Evolutionary conservation across 1,139 yeast genomes (phyloP).

Genomic region (Nadsonia commutata): DNA sequence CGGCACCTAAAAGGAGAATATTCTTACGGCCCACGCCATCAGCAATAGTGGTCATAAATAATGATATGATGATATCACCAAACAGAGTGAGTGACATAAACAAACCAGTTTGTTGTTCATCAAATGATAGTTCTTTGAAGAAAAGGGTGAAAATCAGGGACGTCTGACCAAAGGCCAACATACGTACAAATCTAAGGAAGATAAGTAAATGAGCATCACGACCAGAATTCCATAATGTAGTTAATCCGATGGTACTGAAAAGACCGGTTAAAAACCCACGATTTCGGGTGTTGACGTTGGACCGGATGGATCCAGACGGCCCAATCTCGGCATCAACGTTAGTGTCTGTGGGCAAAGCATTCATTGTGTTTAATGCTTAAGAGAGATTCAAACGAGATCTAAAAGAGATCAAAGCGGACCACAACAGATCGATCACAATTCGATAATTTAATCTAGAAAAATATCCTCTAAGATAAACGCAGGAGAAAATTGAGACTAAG

Average conservation of each 20-base stretch:
- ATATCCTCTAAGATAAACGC: too few relatives aligned
- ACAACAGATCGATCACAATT: too few relatives aligned
- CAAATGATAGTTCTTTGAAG: constrained; percentile 36
- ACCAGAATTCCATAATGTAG: constrained; percentile 5
- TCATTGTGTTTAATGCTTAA: too few relatives aligned
- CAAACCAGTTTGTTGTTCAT: constrained; percentile 44
- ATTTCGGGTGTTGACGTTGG: background rate
- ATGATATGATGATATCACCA: constrained; percentile 61
- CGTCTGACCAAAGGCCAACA: constrained; percentile 59
- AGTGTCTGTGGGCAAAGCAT: too few relatives aligned
- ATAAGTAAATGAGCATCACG: constrained; percentile 53
- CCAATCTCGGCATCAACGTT: background rate
- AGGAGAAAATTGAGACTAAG: too few relatives aligned
- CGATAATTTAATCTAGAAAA: too few relatives aligned
- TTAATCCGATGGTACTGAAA: constrained; percentile 7
- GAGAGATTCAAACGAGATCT: too few relatives aligned
- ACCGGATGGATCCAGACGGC: background rate
- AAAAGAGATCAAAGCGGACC: too few relatives aligned
- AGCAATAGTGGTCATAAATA: constrained; percentile 58
- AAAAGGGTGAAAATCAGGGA: constrained; percentile 59
- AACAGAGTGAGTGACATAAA: constrained; percentile 64
- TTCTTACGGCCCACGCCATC: constrained; percentile 49
- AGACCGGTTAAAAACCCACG: background rate
- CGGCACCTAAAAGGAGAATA: constrained; percentile 46
- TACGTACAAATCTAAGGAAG: constrained; percentile 52